Base-by-base conservation (phyloP, 2,329 filamentous ascomycete genomes). In the Orbilia javanica region DNA sequence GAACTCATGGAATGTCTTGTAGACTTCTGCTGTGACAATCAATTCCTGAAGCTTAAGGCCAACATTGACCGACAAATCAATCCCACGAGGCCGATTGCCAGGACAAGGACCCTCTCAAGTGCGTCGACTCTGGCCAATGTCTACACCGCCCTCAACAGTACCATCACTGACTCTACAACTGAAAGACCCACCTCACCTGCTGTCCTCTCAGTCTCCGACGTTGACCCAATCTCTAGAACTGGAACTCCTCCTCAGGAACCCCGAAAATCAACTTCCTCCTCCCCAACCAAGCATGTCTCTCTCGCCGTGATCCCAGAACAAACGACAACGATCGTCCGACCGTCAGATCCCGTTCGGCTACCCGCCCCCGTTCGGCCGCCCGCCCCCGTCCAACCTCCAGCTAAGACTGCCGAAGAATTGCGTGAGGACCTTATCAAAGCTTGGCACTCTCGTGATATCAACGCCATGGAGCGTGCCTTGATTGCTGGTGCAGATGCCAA, bases 371-470 rank as follows among this genome's bases (percentile, higher is more conserved):
- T 69, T 25, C 36, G 50, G 4, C 65, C 65, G 15, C 42, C 50
- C 22, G 50, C 50, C 31, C 65, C 64, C 5, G 50, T 36, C 11
- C 48, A 31, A 46, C 46, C 48, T 50, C 36, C 60, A 60, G 27
- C 48, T 5, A 63, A 67, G 39, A 63, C 74, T 0, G 52, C 74
- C 4, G 74, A 78, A 42, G 74, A 78, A 6, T 66, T 78, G 20
- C 74, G 67, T 48, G 67, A 78, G n/a, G 74, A 78, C 4, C 52
- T 78, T 10, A 22, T 65, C 52, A 78, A 72, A 42, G 74, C 74
- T 3, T 78, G 74, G 74, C 71, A 78, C 63, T 78, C 74, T 57
- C 74, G 74, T 29, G 74, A 78, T 39, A 78, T 78, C 66, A 78
- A 78, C 62, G 74, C 74, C 13, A 78, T 78, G 74, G 74, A 78